Conservation (phyloP, 2,329 filamentous ascomycete species). For the Colletotrichum tanaceti region DNA sequence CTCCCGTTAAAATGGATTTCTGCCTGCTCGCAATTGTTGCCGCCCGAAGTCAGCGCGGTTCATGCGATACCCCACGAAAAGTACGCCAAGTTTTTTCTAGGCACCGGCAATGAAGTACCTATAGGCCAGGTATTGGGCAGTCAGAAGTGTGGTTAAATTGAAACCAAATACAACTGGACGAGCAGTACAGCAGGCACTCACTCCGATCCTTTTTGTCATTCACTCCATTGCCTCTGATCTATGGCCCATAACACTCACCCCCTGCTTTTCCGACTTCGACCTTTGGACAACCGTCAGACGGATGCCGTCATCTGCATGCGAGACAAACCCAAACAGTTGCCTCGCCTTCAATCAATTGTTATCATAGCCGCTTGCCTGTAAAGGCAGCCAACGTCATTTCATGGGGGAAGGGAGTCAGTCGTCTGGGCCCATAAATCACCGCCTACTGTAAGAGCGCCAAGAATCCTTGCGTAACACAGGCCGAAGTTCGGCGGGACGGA, state of each 20-base stretch:
- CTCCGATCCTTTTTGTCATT: not conserved
- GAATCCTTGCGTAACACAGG: not conserved
- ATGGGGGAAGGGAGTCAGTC: not conserved
- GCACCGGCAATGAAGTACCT: too few relatives aligned
- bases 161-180: conserved; percentile 7
- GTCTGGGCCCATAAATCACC: not conserved
- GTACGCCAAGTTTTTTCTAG: not conserved
- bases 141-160: not conserved
- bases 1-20: not conserved
- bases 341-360: not conserved
- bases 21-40: not conserved
- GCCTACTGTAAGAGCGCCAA: too few relatives aligned
- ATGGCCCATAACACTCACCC: not conserved
- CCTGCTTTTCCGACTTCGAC: not conserved
- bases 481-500: not conserved
- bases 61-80: not conserved
- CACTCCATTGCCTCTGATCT: not conserved
- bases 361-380: not conserved
- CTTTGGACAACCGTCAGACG: not conserved
- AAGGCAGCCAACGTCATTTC: conserved; percentile 12
- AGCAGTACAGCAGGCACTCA: not conserved
- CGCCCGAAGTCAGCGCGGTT: not conserved
- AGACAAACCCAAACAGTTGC: not conserved
- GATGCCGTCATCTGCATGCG: not conserved
- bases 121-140: too few relatives aligned